Evolutionary conservation across 2,329 filamentous ascomycete species (phyloP).

Genomic region (Colletotrichum euphorbiae): DNA sequence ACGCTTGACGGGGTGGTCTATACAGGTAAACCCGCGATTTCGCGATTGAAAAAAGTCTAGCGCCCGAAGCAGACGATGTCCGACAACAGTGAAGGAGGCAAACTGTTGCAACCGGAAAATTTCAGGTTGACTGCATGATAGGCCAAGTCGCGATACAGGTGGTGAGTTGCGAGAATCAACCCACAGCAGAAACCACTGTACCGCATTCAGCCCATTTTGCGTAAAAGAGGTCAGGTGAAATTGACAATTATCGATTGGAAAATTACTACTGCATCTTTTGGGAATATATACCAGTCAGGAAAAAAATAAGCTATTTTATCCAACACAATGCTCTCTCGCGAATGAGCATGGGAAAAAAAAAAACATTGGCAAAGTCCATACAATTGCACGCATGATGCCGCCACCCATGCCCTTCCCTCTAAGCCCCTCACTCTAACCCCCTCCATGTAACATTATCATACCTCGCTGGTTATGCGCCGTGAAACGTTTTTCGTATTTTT

Average conservation of each 20-base stretch:
- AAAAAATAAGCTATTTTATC: slow-evolving; percentile 7
- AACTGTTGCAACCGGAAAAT: too few relatives aligned
- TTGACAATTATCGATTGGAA: slow-evolving; percentile 31
- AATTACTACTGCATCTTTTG: slow-evolving; percentile 34
- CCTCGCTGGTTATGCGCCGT: background rate
- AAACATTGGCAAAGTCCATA: slow-evolving; percentile 19
- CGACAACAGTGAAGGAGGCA: background rate
- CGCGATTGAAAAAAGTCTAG: background rate
- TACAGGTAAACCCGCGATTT: too few relatives aligned
- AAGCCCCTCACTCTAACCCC: too few relatives aligned
- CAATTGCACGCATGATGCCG: slow-evolving; percentile 26
- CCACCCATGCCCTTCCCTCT: slow-evolving; percentile 14
- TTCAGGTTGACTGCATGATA: background rate
- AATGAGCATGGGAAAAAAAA: background rate
- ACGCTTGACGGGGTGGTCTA: background rate
- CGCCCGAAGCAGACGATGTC: too few relatives aligned
- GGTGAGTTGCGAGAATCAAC: background rate
- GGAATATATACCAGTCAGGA: slow-evolving; percentile 33
- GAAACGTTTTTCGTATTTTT: background rate
- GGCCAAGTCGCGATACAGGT: background rate
- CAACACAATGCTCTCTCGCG: slow-evolving; percentile 2
- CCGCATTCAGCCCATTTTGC: too few relatives aligned
- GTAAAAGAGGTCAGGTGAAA: background rate
- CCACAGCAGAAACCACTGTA: background rate
- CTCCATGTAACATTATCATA: slow-evolving; percentile 27